These are phyloP conservation scores for Xylaria sp. DNA, from an alignment of 2,329 filamentous ascomycete genomes.

Conservation along the genomic window DNA sequence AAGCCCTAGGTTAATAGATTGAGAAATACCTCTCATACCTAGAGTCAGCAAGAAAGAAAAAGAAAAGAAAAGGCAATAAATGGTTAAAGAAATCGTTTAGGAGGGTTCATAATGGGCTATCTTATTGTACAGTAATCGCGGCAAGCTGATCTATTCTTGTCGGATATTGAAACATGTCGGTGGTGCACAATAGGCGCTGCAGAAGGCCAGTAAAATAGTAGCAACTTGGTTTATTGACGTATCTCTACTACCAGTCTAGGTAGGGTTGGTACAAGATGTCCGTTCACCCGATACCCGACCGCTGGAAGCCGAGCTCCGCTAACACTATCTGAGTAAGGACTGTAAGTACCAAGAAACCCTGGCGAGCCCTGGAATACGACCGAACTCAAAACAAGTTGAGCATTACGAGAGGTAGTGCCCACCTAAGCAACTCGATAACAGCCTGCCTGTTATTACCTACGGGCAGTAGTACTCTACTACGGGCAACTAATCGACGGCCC, in stretches of 20 bases:
- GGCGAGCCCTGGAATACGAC: slow-evolving; percentile 9
- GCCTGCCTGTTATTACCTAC: background rate
- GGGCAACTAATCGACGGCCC: slow-evolving; percentile 10
- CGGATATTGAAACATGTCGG: no score
- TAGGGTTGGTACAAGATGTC: slow-evolving; percentile 10
- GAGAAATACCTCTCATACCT: background rate
- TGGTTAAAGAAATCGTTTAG: no score
- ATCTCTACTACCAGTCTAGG: background rate
- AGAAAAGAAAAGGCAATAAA: no score
- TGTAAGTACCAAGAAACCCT: no score
- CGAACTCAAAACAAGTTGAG: background rate
- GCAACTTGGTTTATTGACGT: background rate
- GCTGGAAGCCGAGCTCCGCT: slow-evolving; percentile 6
- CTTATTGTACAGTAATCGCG: no score
- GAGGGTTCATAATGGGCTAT: no score
- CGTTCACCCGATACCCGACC: slow-evolving; percentile 29
- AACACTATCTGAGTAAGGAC: background rate
- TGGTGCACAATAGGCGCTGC: no score
- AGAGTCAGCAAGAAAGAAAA: no score
- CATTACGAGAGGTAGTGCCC: no score
- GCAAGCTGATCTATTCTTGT: no score
- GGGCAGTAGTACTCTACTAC: background rate
- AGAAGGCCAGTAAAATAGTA: background rate
- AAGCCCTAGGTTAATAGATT: background rate
- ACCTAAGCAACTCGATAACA: no score